Base-by-base conservation (phyloP, 2,329 filamentous ascomycete species). In the Aspergillus sclerotialis region DNA sequence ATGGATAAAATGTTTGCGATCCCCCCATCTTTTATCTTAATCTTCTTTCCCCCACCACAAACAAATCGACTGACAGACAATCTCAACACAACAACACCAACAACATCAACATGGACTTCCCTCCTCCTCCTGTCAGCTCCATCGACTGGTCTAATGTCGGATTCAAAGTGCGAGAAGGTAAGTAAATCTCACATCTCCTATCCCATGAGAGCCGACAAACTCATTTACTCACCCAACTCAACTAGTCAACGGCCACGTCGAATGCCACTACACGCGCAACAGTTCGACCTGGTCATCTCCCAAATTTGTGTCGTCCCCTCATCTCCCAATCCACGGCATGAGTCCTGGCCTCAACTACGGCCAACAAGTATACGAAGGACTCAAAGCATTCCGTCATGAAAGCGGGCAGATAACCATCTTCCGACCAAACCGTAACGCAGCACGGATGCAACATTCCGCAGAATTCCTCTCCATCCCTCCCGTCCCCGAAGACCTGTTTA, bases 351-450 rank as follows among this genome's bases (percentile, higher is more conserved):
- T 96, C 46, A 98, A 98, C 73, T 98, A 98, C 63, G 88, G 90
- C 38, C 88, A 94, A 59, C 92, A 96, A 68, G 90, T 87, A 52
- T 98, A 94, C 70, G 92, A 98, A 62, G 92, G 92, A n/a, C 79
- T 96, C 60, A 96, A 96, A 65, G 89, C 90, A 36, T 95, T 95
- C 75, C 87, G 90, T 43, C 56, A 61, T 36, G 69, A 74, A 38
- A 77, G 83, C 60, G 58, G 70, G 39, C 64, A 67, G 39, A 89
- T 96, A 66, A 78, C 80, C 58, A 77, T 96, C 60, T 96, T 96
- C 77, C 83, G 90, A 4, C 85, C 90, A 0, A 74, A 81, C 53
- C 79, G 82, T 56, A 96, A 96, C 61, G 92, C 89, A 24, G 64
- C 68, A 27, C 85, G 90, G 39, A 78, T 96, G 72, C 83, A 87